Base-by-base conservation (phyloP, 306 rosid genomes). In the Purshia tridentata region DNA sequence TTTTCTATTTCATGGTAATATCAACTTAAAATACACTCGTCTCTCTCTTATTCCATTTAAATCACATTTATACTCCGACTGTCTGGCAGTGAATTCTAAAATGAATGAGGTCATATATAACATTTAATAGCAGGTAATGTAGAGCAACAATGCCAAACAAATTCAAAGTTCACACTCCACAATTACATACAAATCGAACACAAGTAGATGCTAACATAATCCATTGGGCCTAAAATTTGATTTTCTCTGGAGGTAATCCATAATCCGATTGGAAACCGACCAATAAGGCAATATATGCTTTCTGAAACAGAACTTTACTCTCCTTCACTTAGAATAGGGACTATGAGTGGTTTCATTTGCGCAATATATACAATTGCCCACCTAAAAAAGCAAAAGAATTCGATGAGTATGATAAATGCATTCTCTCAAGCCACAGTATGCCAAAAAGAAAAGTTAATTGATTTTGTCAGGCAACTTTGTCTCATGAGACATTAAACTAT, bases 311-410 rank as follows among this genome's bases (percentile, higher is more conserved):
- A 68, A 44, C 80, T 55, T 89, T 83, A 91, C 70, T 89, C 92
- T 4, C 91, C 88, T 60, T 87, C 97, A 58, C 18, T 91, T 82
- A 91, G 79, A 76, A 91, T 81, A 8, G 97, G 97, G 49, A 89
- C 96, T 48, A 91, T 91, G 76, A 91, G 97, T 0, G 97, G 97
- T 50, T 91, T 91, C 97, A 89, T 87, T 81, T 91, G 97, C 51
- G 97, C 97, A 66, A 91, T 77, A 76, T 89, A 91, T 76, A 91
- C 96, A 71, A 91, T 91, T 1, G 97, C 97, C 97, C 97, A 91
- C 97, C 97, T 91, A 80, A 54, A 40, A 74, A 45, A 55, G 45
- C 65, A 55, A 72, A 77, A 41, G 72, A 40, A 55, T 44, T 61
- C 4, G 19, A 75, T 72, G 65, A 76, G 84, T 53, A 29, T 6